Base-by-base conservation (phyloP, 2,329 filamentous ascomycete species). In the Aspergillus vadensis region DNA sequence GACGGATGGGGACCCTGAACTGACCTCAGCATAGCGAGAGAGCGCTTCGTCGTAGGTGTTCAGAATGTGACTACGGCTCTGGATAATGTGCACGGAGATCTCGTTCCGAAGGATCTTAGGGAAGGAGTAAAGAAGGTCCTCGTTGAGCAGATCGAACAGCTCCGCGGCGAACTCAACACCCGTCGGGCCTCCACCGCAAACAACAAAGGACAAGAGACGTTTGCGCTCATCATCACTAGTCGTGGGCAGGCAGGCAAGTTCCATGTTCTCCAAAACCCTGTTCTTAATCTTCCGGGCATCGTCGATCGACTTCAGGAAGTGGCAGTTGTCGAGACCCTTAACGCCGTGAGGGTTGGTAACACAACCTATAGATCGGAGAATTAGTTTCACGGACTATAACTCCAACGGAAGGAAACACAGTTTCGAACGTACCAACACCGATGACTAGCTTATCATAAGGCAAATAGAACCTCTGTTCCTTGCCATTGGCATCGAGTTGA, bases 81-180 rank as follows among this genome's bases (percentile, higher is more conserved):
- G 95, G 63, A 99, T 97, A 50, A 99, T 84, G 72, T 99, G 96
- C 1, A 99, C 94, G 0, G 95, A 98, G 52, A 99, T 96, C 75
- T 99, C 92, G 73, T 98, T 98, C 63, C 95, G 88, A n/a, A 99
- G 79, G 30, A 99, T 86, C 64, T 88, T 88, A 2, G 95, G 95
- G 76, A 97, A 99, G 69, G 90, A 87, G 55, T 84, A 82, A 47
- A 88, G 88, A 47, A 99, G 78, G 73, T 99, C 95, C 75, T 99
- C 96, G 72, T 99, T 99, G 15, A 99, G 83, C 76, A 99, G 88
- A 76, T 99, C 95, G 74, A 91, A 98, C 6, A 99, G 84, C 74
- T 99, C 95, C 5, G 95, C 95, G 1, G 96, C 96, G 70, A 99
- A 99, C 75, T 99, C 95, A 38, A 99, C 95, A 62, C 95, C 95